Conservation (phyloP, 345 rosid species). For the Salix arbutifolia region DNA sequence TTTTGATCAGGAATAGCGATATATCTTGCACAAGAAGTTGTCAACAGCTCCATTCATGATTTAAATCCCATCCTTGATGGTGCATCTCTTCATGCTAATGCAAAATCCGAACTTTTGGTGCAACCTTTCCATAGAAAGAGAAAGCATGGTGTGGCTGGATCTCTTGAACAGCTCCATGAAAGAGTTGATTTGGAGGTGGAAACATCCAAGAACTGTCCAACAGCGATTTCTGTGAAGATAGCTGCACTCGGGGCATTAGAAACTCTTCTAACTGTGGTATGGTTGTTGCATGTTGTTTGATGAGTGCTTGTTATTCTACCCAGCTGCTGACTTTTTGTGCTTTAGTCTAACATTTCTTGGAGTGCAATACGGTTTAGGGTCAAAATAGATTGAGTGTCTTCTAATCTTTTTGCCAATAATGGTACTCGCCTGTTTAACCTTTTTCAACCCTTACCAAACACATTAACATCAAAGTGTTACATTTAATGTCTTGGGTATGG, state of each 20-base stretch:
- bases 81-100: slow-evolving; percentile 27
- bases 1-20: slow-evolving; percentile 60
- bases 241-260: slow-evolving; percentile 76
- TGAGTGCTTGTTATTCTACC: not conserved
- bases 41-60: slow-evolving; percentile 51
- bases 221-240: slow-evolving; percentile 50
- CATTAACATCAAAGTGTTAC: no score
- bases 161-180: slow-evolving; percentile 38
- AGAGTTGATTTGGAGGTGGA: slow-evolving; percentile 35
- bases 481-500: no score
- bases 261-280: slow-evolving; percentile 73
- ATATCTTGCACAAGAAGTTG: slow-evolving; percentile 59
- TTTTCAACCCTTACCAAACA: no score
- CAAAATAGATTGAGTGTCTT: no score
- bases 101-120: slow-evolving; percentile 17
- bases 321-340: not conserved
- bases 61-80: slow-evolving; percentile 35
- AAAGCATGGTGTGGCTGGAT: slow-evolving; percentile 40
- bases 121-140: slow-evolving; percentile 54
- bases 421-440: no score
- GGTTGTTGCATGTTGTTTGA: slow-evolving; percentile 11
- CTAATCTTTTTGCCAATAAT: no score
- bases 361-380: no score
- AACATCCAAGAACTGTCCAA: slow-evolving; percentile 25
- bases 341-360: not conserved